A percentile compares a stretch with the other conserved stretches of the same genome.
Evolutionary conservation across 2,329 filamentous ascomycete species (phyloP).

Genomic region (Diaporthe citrichinensis): DNA sequence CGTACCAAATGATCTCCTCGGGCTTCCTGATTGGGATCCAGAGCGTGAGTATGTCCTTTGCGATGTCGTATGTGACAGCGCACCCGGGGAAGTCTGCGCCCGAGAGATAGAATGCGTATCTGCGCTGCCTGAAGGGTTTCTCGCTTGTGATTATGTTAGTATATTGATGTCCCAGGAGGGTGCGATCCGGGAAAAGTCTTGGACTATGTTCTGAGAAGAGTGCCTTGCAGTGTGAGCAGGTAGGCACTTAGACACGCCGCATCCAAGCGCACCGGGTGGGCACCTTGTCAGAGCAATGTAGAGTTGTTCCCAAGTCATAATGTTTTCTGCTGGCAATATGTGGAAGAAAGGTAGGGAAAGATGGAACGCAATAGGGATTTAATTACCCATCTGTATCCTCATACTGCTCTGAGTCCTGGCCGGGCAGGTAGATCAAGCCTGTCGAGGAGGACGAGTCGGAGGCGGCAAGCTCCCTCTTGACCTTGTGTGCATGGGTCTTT

Average conservation of each 20-base stretch:
- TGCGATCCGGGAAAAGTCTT: background rate
- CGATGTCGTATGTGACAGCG: slow-evolving; percentile 70
- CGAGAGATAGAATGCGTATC: slow-evolving; percentile 73
- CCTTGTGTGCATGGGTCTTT: slow-evolving; percentile 70
- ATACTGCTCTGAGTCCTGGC: slow-evolving; percentile 64
- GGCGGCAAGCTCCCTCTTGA: slow-evolving; percentile 64
- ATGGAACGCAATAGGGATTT: background rate
- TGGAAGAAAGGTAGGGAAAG: background rate
- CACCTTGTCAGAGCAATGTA: background rate
- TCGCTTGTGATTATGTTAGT: slow-evolving; percentile 50
- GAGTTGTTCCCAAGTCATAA: background rate
- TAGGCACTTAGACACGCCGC: background rate
- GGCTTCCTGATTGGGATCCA: slow-evolving; percentile 81
- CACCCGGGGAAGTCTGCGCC: slow-evolving; percentile 69
- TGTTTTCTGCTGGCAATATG: background rate
- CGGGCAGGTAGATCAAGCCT: slow-evolving; percentile 69
- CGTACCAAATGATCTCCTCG: slow-evolving; percentile 74
- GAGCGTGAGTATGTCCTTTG: slow-evolving; percentile 74
- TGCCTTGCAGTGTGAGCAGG: too few relatives aligned
- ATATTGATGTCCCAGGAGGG: too few relatives aligned
- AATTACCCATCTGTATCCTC: slow-evolving; percentile 67
- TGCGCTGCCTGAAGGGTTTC: slow-evolving; percentile 68
- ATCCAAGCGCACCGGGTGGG: background rate
- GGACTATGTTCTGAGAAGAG: background rate
- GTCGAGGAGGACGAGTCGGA: slow-evolving; percentile 40